Evolutionary conservation across 306 rosid species (phyloP), one percentile per base, ranked within the genome.

Genomic region (Vachellia collinsii): DNA sequence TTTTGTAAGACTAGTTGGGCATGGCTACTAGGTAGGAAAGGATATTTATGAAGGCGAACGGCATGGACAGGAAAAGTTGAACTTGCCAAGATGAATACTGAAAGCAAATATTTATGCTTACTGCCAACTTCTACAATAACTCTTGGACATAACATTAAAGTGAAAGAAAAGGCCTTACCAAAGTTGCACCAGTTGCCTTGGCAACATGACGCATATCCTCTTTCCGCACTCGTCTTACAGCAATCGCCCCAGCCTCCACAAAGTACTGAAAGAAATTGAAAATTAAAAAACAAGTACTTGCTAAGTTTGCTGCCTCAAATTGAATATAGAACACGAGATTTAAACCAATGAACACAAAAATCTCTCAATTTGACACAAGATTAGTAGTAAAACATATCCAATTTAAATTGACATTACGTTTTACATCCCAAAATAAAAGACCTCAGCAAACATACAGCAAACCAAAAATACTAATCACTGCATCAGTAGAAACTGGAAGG

Each of bases 201-300:
- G 99, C 98, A 81, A 96, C 97, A 82, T 96, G 99, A 56, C 98
- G 99, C 97, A 96, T 96, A 80, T 96, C 97, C 83, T 96, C 99
- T 82, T 93, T 96, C 75, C 87, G 85, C 61, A 96, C 97, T 70
- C 99, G 97, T 77, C 98, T 89, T 17, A 96, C 98, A 74, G 98
- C 99, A 47, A 96, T 93, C 51, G 99, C 98, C 53, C 98, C 98
- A 79, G 91, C 97, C 91, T 92, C 98, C 78, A 96, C 98, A 84
- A 96, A 96, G 83, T 93, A 96, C 99, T 96, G 94, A 75, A 81
- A 74, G 53, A 76, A 71, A 84, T 42, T 25, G 80, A 82, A 39
- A 41, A 65, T 70, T 46, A 76, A 48, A 73, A 68, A 54, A 58
- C 34, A 68, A 69, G 74, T 10, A 38, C n/a, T 51, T 72, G 11